A percentile compares a stretch with the other conserved stretches of the same genome.
Evolutionary conservation across 2,329 filamentous ascomycete species (phyloP).

Genomic region (Sclerotinia spermophila): DNA sequence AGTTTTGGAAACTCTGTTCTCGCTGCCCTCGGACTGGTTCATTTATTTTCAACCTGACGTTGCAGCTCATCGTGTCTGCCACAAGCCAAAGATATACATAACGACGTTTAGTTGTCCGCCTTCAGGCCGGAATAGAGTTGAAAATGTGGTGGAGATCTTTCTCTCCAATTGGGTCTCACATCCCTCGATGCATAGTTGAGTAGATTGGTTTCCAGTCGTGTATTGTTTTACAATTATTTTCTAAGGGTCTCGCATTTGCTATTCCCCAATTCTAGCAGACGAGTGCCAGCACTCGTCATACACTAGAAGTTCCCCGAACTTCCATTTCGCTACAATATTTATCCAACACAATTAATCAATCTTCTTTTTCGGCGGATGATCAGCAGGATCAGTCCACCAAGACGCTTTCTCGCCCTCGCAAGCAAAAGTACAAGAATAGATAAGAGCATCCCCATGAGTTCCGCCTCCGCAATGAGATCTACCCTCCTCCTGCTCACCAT

Average conservation of each 20-base stretch:
- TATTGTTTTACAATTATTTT: not conserved
- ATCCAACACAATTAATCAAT: not conserved
- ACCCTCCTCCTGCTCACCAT: not conserved
- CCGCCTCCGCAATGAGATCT: not conserved
- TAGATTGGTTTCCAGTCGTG: too few relatives aligned
- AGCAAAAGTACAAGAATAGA: not conserved
- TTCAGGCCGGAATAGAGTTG: rapidly evolving
- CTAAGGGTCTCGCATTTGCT: not conserved
- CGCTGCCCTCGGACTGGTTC: not conserved
- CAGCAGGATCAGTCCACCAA: not conserved
- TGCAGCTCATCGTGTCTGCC: not conserved
- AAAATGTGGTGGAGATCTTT: not conserved
- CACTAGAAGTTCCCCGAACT: too few relatives aligned
- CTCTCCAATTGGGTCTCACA: not conserved
- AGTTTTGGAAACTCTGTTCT: too few relatives aligned
- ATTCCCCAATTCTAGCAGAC: not conserved
- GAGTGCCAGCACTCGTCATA: not conserved
- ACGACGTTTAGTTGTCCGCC: not conserved
- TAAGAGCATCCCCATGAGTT: too few relatives aligned
- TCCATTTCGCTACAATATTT: too few relatives aligned
- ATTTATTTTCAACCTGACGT: not conserved
- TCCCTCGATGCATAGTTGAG: rapidly evolving
- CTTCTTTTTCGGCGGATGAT: not conserved
- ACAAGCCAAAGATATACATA: not conserved
- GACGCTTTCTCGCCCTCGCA: not conserved